Evolutionary conservation across 345 rosid species (phyloP).

Genomic region (Kandelia obovata): DNA sequence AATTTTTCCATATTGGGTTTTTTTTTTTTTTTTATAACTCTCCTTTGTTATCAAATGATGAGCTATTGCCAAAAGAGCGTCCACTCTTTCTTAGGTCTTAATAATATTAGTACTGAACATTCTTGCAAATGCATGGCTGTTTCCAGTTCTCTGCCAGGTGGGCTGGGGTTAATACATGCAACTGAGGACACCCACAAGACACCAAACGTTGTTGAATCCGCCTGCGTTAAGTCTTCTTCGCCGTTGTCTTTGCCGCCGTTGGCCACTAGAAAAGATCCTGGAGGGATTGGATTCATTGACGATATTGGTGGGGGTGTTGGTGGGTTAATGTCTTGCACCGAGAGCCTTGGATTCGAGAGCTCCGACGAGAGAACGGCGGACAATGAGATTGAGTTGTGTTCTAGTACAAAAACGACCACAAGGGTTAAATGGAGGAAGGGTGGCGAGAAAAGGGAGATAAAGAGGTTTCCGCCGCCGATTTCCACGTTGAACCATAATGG

Average conservation of each 20-base stretch:
- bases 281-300: constrained; percentile 40
- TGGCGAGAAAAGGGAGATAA: constrained; percentile 26
- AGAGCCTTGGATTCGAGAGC: constrained; percentile 88
- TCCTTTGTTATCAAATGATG: constrained; percentile 27
- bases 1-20: neutral
- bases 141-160: neutral
- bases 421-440: constrained; percentile 29
- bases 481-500: constrained; percentile 59
- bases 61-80: constrained; percentile 50
- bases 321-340: constrained; percentile 73
- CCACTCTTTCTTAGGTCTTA: constrained; percentile 36
- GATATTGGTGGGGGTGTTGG: constrained; percentile 45
- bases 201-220: constrained; percentile 40
- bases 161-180: constrained; percentile 33
- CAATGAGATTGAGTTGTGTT: constrained; percentile 19
- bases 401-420: neutral
- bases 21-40: neutral
- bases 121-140: constrained; percentile 10
- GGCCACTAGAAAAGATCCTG: constrained; percentile 29
- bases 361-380: constrained; percentile 50
- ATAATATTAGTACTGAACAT: neutral
- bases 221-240: constrained; percentile 13
- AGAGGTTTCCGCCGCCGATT: constrained; percentile 60
- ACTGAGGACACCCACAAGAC: constrained; percentile 16
- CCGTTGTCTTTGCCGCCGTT: neutral